Evolutionary conservation across 2,329 filamentous ascomycete genomes (phyloP), one percentile per base, ranked within the genome.

Genomic region (Colletotrichum agaves): DNA sequence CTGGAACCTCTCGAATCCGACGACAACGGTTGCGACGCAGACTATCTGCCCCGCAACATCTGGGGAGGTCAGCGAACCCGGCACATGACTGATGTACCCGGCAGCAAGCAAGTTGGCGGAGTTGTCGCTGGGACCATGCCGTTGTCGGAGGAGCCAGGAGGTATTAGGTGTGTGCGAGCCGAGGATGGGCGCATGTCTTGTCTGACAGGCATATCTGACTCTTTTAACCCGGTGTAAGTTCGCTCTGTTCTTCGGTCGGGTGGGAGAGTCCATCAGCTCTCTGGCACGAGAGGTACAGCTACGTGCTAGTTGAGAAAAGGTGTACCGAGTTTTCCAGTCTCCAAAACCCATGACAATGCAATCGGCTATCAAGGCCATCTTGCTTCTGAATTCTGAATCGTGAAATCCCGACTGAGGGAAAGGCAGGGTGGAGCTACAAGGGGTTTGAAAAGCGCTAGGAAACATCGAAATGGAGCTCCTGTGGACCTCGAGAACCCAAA

Each of bases 61-160:
- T 64, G 53, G 64, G 63, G 61, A 67, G 64, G 46, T 21, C 52
- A 59, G 53, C 46, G 41, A 37, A 23, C 39, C 60, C 59, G 60
- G 44, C 44, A 63, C 59, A 63, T 67, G 63, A 67, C 60, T 67
- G 59, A 43, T 67, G 64, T 57, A 63, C 53, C 64, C 46, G 61
- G 53, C 60, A 41, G 39, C 37, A 55, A 50, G 33, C 52, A 63
- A 58, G 60, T 67, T 63, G 60, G 46, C 64, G 58, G 44, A 23
- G 46, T 46, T 47, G 17, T 37, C 13, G 46, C 60, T 58, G 61
- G 64, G 53, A 44, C 64, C 60, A 19, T 50, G 59, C 59, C 63
- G 59, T 58, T 67, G 59, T 63, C 63, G 63, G 63, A 67, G 58
- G 63, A 58, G 57, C 49, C 58, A 56, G 63, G 12, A 27, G 27